phyloP scores from a whole-genome alignment of 139 green algal genomes.

The Pleodorina starrii region DNA sequence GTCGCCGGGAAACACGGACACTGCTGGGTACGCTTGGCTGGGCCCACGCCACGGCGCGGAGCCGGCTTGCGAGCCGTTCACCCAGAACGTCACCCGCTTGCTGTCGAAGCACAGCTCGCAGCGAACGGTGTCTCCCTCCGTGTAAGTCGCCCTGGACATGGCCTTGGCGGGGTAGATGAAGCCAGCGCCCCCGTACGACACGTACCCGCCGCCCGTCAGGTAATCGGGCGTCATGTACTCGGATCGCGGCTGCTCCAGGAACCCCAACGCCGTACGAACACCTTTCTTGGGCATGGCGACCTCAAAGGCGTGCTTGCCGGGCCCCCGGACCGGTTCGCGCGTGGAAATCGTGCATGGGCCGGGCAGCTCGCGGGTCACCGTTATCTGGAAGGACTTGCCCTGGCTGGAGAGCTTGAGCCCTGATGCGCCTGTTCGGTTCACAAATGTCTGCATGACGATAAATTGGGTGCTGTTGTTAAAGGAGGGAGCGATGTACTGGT shows the following conservation, averaged over 20 bases:
- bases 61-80: slow-evolving; percentile 44
- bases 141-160: slow-evolving; percentile 39
- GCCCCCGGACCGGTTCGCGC: not conserved
- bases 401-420: not conserved
- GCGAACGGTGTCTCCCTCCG: slow-evolving; percentile 42
- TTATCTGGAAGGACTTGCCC: not conserved
- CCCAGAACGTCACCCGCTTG: slow-evolving; percentile 35
- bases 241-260: not conserved
- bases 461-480: too few species aligned
- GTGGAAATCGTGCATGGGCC: slow-evolving; percentile 25
- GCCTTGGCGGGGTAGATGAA: slow-evolving; percentile 54
- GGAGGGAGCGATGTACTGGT: too few species aligned
- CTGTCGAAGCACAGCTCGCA: slow-evolving; percentile 43
- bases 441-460: slow-evolving; percentile 4
- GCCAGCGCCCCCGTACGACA: slow-evolving; percentile 48
- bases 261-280: slow-evolving; percentile 45
- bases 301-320: slow-evolving; percentile 45
- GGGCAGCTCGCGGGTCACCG: not conserved
- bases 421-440: not conserved
- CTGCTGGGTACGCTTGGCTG: slow-evolving; percentile 27
- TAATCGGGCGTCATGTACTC: slow-evolving; percentile 54
- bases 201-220: not conserved
- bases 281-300: slow-evolving; percentile 50
- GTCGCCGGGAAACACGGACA: slow-evolving; percentile 36
- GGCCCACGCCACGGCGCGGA: slow-evolving; percentile 12